Evolutionary conservation across 371 early-diverging fungal species (phyloP), one percentile per base, ranked within the genome.

Genomic region (Mortierella sp.): DNA sequence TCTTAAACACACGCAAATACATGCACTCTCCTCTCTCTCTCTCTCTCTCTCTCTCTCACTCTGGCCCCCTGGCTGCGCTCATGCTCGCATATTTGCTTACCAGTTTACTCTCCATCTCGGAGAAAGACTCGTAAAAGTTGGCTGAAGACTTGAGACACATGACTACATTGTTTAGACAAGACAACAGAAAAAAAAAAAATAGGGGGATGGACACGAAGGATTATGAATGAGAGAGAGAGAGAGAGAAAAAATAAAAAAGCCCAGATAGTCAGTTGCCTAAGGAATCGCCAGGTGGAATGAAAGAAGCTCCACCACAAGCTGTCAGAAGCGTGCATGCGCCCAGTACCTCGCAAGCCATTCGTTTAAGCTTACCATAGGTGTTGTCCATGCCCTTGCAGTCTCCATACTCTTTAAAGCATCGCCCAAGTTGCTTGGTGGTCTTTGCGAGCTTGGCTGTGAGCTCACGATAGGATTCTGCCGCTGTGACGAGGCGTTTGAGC

Each of bases 121-220:
- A 57, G 26, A 67, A 79, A 64, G 80, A 70, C 60, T 79, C 80
- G 62, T 79, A 79, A 70, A 73, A 79, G 70, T 72, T 79, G 62
- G 80, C 80, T 19, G 74, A 79, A 2, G 80, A 72, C 80, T 70
- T 79, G 52, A 79, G 80, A 66, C 80, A 79, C 80, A 79, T 79
- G 72, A 79, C 80, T 79, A 48, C 51, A 11, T 26, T 57, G 29
- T n/a, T 50, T 50, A n/a, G 50, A 14, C 21, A 14, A 50, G 21
- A 16, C 50, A 50, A n/a, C n/a, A n/a, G n/a, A n/a, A n/a, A n/a
- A n/a, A n/a, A n/a, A 50, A 50, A 15, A 57, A 57, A 57, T 57
- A 57, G 57, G 57, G 57, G 57, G 57, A 57, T 37, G 29, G 57
- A 57, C 1, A 30, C 26, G 18, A 57, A 57, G 30, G 21, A 29